Conservation (phyloP, 2,329 filamentous ascomycete species). For the Phialophora tarda region DNA sequence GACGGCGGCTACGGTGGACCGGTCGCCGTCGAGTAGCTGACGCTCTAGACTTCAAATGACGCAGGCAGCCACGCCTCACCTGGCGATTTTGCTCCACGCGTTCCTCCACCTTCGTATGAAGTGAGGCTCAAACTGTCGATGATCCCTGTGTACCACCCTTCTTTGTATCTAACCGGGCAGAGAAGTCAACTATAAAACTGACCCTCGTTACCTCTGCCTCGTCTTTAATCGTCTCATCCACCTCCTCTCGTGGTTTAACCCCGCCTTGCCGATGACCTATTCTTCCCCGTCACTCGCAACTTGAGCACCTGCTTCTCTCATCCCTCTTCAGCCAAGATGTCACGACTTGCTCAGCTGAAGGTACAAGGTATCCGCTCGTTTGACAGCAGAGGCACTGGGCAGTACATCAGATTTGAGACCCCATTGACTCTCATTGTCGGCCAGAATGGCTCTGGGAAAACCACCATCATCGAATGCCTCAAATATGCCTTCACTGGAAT, state of each 20-base stretch:
- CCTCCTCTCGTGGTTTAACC: neutral
- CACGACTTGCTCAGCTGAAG: conserved; percentile 86
- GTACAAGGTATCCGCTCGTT: conserved; percentile 90
- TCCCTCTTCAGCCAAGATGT: conserved; percentile 34
- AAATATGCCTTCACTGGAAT: conserved; percentile 97
- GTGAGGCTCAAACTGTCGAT: neutral
- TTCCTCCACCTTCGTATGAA: neutral
- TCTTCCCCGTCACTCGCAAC: neutral
- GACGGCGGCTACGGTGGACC: neutral
- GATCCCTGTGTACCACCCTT: neutral
- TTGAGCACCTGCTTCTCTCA: neutral
- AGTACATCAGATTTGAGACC: conserved; percentile 85
- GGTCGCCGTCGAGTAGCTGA: neutral
- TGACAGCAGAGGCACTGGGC: conserved; percentile 67
- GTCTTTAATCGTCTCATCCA: neutral
- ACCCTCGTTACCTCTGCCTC: neutral
- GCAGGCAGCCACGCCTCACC: conserved; percentile 5
- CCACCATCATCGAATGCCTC: conserved; percentile 97
- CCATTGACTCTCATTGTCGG: conserved; percentile 96
- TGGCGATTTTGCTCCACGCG: neutral
- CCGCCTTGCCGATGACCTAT: neutral
- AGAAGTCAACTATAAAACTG: neutral
- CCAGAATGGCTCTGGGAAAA: conserved; percentile 97
- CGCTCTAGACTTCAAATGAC: conserved; percentile 8
- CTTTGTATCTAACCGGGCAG: neutral